Evolutionary conservation across 2,329 filamentous ascomycete species (phyloP).

Genomic region (Aspergillus floridensis): DNA sequence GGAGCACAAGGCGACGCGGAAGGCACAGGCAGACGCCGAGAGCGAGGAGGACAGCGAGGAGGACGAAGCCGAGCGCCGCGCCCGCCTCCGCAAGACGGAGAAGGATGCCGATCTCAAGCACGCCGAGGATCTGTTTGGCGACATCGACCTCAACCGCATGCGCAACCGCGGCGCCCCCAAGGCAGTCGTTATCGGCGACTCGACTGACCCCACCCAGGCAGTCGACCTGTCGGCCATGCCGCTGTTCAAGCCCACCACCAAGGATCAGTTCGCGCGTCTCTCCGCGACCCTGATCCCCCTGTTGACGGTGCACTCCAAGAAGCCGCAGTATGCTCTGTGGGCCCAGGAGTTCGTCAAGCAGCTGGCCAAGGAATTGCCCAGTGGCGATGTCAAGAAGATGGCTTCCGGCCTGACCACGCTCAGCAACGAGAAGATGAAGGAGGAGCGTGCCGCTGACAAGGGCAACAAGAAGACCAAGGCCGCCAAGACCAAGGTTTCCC

Average conservation of each 20-base stretch:
- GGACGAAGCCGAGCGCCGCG: constrained; percentile 68
- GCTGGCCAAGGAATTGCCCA: constrained; percentile 80
- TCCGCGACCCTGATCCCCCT: constrained; percentile 77
- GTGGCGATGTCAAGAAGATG: constrained; percentile 95
- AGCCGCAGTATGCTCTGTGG: constrained; percentile 86
- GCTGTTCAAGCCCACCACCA: constrained; percentile 85
- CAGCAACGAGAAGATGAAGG: constrained; percentile 97
- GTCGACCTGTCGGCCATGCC: constrained; percentile 77
- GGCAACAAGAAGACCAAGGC: constrained; percentile 96
- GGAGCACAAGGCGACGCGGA: constrained; percentile 68
- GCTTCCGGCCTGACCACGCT: constrained; percentile 82
- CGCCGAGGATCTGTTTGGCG: constrained; percentile 86
- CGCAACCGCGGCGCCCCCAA: constrained; percentile 60
- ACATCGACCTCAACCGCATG: constrained; percentile 64
- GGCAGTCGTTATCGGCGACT: constrained; percentile 63
- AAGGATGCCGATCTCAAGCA: constrained; percentile 85
- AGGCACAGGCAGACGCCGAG: constrained; percentile 57
- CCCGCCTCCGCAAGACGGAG: constrained; percentile 74
- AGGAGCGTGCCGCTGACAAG: constrained; percentile 93
- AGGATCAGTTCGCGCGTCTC: constrained; percentile 78
- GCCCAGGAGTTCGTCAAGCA: constrained; percentile 87
- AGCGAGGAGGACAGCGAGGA: constrained; percentile 61
- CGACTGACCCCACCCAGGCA: constrained; percentile 70
- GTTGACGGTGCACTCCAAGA: constrained; percentile 72
- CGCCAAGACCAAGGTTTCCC: constrained; percentile 85